Evolutionary conservation across 208 protist genomes (phyloP).

Genomic region (Wallacemonas rigidus): DNA sequence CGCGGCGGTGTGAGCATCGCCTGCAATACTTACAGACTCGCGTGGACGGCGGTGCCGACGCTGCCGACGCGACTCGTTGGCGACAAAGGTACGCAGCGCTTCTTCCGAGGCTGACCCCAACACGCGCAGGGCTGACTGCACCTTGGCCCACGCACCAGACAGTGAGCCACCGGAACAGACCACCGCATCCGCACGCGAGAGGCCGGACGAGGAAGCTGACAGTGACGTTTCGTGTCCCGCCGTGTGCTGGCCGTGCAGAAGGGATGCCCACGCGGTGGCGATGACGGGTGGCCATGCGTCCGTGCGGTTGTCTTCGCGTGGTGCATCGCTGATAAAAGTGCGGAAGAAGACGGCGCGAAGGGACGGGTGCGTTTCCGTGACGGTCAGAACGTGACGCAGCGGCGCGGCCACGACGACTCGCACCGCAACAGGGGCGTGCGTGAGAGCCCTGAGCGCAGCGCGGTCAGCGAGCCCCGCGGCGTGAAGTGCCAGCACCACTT

Average conservation of each 20-base stretch:
- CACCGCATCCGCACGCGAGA: too few species aligned
- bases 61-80: neutral
- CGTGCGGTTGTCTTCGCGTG: too few species aligned
- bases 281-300: too few species aligned
- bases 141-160: neutral
- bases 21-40: too few species aligned
- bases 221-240: neutral
- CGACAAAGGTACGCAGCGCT: neutral
- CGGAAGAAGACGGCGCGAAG: neutral
- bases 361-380: neutral
- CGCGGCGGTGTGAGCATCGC: neutral
- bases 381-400: neutral
- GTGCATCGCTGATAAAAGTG: neutral
- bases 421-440: neutral
- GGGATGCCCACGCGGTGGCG: neutral
- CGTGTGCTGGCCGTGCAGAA: neutral
- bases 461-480: neutral
- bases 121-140: neutral
- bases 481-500: neutral
- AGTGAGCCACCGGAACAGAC: neutral
- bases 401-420: neutral
- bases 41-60: neutral
- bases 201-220: too few species aligned
- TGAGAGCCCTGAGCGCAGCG: neutral
- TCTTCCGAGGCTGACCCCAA: constrained; percentile 1